A percentile compares a stretch with the other conserved stretches of the same genome.
These are phyloP conservation scores for Cicer arietinum DNA, from an alignment of 306 rosid species.

Conservation along the genomic window DNA sequence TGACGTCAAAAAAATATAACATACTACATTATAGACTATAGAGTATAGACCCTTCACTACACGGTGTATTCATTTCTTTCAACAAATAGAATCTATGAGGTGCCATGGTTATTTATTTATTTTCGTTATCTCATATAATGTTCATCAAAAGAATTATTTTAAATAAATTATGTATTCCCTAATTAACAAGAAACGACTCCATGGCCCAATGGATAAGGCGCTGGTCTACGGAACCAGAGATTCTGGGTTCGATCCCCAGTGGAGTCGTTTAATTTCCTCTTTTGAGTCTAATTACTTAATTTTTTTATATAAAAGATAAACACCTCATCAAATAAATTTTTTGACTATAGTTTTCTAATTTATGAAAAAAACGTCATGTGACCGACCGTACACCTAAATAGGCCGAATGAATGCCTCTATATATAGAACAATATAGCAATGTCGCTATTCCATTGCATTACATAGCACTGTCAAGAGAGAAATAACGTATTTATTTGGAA, in stretches of 20 bases:
- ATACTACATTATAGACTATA: not conserved
- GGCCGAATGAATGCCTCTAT: too few relatives aligned
- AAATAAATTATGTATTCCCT: too few relatives aligned
- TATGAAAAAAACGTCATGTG: too few relatives aligned
- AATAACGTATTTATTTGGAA: not conserved
- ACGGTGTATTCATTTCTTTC: not conserved
- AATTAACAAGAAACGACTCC: slow-evolving; percentile 24
- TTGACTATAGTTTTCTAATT: too few relatives aligned
- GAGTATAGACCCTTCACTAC: not conserved
- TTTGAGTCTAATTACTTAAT: too few relatives aligned
- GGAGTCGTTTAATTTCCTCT: slow-evolving; percentile 45
- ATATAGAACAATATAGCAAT: too few relatives aligned
- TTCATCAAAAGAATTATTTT: too few relatives aligned
- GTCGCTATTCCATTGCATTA: not conserved
- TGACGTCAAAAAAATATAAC: not conserved
- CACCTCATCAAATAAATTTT: too few relatives aligned
- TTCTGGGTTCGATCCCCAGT: slow-evolving; percentile 97
- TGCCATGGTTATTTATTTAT: too few relatives aligned
- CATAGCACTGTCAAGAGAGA: not conserved
- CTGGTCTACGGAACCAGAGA: slow-evolving; percentile 98
- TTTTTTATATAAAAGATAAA: too few relatives aligned
- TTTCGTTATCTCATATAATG: too few relatives aligned
- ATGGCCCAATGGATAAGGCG: slow-evolving; percentile 93
- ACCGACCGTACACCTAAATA: too few relatives aligned
- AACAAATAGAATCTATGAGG: not conserved